A percentile compares a stretch with the other conserved stretches of the same genome.
Conservation (phyloP, 2,329 filamentous ascomycete species). For the Diaporthe humulicola region DNA sequence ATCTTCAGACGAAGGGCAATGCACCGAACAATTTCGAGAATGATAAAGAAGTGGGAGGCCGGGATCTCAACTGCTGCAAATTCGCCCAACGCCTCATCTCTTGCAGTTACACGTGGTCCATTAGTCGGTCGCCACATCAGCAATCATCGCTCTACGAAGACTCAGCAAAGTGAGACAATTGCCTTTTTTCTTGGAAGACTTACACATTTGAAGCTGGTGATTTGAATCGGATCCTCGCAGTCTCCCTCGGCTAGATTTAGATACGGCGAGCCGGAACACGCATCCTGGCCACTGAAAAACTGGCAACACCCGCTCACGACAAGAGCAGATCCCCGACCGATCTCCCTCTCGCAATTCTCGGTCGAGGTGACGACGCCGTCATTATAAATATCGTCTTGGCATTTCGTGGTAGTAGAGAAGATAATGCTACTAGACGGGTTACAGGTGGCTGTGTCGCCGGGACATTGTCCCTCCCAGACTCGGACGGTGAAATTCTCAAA, state of each 20-base stretch:
- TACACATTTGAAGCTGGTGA: neutral
- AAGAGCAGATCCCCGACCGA: neutral
- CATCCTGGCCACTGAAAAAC: neutral
- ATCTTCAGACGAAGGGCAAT: too few species aligned
- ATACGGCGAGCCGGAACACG: neutral
- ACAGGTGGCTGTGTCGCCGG: neutral
- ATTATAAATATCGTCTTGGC: neutral
- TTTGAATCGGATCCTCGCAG: slow-evolving; percentile 6
- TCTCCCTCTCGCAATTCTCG: neutral
- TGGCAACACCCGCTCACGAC: slow-evolving; percentile 2
- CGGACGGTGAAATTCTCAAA: neutral
- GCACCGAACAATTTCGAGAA: too few species aligned
- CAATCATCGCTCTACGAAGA: neutral
- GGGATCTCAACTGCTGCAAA: too few species aligned
- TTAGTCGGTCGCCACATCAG: neutral
- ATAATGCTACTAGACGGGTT: neutral
- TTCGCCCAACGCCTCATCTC: too few species aligned
- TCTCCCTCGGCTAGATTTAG: neutral
- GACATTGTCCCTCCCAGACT: neutral
- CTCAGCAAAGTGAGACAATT: neutral
- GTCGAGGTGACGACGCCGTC: neutral
- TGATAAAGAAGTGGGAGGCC: too few species aligned
- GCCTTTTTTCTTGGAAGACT: neutral
- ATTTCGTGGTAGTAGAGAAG: neutral
- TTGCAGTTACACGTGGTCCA: too few species aligned